Base-by-base conservation (phyloP, 202 grass and related monocot species). In the Carex arenaria region DNA sequence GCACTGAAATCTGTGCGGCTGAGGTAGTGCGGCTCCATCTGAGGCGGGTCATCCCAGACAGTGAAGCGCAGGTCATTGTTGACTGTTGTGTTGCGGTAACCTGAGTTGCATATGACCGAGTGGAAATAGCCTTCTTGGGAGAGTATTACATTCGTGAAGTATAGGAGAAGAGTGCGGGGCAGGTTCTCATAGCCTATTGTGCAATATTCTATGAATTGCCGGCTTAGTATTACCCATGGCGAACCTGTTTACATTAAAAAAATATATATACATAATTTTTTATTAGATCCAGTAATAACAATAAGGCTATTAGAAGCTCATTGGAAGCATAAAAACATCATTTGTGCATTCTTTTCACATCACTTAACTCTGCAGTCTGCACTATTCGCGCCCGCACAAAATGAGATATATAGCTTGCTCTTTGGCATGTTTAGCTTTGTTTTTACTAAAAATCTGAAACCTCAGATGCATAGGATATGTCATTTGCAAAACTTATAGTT, bases 91-190 rank as follows among this genome's bases (percentile, higher is more conserved):
- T 96, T 96, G 14, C 85, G 84, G 67, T 89, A 99, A 73, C 88
- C 88, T 1, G 97, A 96, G 82, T 99, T 99, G 84, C 97, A 99
- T 61, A 86, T 85, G 69, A 99, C 91, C 0, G 97, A 99, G 71
- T 99, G 97, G 87, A 99, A 99, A 92, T 99, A 99, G 32, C 93
- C 90, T 90, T 99, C 97, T 84, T 78, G 88, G 65, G 97, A 92
- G 22, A 96, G 84, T 60, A 96, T 84, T 83, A 94, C 91, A 23
- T 99, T 99, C 38, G 97, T 99, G 87, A 99, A 99, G 78, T 96
- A 99, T 84, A 99, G 84, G 86, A 99, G 93, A 53, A 99, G 93
- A 30, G 93, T 99, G 42, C 97, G 90, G 52, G 97, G 89, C 55
- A 99, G 90, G 81, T 99, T 99, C 67, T 96, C 91, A 91, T 92